These are phyloP conservation scores for Mortierella sp. DNA, from an alignment of 371 early-diverging fungal genomes.

Conservation along the genomic window DNA sequence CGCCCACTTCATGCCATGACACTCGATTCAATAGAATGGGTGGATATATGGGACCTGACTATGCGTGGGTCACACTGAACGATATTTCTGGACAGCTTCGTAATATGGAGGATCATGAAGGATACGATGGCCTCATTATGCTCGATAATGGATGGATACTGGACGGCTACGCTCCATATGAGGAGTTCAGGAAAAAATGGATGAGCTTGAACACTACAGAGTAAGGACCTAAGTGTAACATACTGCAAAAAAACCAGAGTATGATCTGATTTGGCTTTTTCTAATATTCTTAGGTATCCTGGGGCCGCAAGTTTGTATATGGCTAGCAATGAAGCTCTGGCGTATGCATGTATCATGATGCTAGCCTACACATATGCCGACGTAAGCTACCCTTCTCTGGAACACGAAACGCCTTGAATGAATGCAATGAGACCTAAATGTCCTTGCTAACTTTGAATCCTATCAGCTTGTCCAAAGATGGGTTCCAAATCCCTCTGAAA, in stretches of 20 bases:
- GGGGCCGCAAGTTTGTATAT: constrained; percentile 11
- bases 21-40: constrained; percentile 5
- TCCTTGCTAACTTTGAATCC: no score
- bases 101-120: background rate
- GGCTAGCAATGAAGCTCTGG: constrained; percentile 17
- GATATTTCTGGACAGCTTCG: constrained; percentile 4
- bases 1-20: background rate
- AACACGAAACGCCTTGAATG: no score
- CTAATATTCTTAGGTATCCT: constrained; percentile 13
- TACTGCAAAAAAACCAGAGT: no score
- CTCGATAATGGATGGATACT: constrained; percentile 21
- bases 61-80: constrained; percentile 31
- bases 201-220: constrained; percentile 20
- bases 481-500: background rate
- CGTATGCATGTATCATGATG: constrained; percentile 37
- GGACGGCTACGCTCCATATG: constrained; percentile 23
- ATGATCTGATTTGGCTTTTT: no score
- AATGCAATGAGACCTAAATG: no score
- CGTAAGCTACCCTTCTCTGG: constrained; percentile 3
- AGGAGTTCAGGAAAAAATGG: constrained; percentile 19
- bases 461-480: background rate
- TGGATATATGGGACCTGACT: constrained; percentile 10
- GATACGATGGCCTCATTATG: constrained; percentile 36
- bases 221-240: constrained; percentile 9
- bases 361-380: constrained; percentile 20